These are phyloP conservation scores for Exophiala calicioides DNA, from an alignment of 2,329 filamentous ascomycete species.

Conservation along the genomic window DNA sequence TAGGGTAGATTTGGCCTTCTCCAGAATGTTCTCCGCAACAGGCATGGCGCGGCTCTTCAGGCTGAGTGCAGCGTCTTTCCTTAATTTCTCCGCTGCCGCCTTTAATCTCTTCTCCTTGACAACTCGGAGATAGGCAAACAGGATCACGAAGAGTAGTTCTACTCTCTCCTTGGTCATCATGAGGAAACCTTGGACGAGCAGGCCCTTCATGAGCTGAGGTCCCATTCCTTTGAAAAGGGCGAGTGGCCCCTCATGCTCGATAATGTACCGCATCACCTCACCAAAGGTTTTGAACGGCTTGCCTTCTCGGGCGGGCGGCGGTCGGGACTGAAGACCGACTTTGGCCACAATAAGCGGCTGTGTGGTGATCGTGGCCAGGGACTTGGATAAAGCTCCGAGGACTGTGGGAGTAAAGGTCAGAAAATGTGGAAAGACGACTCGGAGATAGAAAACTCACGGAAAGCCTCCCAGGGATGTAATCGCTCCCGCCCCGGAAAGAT, in stretches of 20 bases:
- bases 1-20: slow-evolving; percentile 57
- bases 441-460: slow-evolving; percentile 63
- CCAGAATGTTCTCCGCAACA: slow-evolving; percentile 26
- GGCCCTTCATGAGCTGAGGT: slow-evolving; percentile 87
- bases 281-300: slow-evolving; percentile 91
- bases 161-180: slow-evolving; percentile 99
- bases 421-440: not conserved
- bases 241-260: slow-evolving; percentile 78
- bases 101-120: slow-evolving; percentile 69
- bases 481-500: slow-evolving; percentile 76
- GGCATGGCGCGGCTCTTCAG: slow-evolving; percentile 24
- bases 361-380: slow-evolving; percentile 84
- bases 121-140: slow-evolving; percentile 78
- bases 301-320: slow-evolving; percentile 77
- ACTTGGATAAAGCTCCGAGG: slow-evolving; percentile 89
- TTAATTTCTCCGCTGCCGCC: slow-evolving; percentile 57
- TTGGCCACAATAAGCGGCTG: slow-evolving; percentile 98
- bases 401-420: slow-evolving; percentile 53
- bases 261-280: slow-evolving; percentile 93
- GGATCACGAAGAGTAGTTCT: slow-evolving; percentile 81
- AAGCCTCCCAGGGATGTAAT: slow-evolving; percentile 83
- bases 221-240: slow-evolving; percentile 97
- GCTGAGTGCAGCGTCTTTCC: slow-evolving; percentile 16
- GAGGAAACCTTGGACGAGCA: slow-evolving; percentile 89
- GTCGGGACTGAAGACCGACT: slow-evolving; percentile 91